Percentiles rank a stretch among this genome's conserved stretches.
Conservation (phyloP, 257 asterid genomes). For the Craterostigma plantagineum region DNA sequence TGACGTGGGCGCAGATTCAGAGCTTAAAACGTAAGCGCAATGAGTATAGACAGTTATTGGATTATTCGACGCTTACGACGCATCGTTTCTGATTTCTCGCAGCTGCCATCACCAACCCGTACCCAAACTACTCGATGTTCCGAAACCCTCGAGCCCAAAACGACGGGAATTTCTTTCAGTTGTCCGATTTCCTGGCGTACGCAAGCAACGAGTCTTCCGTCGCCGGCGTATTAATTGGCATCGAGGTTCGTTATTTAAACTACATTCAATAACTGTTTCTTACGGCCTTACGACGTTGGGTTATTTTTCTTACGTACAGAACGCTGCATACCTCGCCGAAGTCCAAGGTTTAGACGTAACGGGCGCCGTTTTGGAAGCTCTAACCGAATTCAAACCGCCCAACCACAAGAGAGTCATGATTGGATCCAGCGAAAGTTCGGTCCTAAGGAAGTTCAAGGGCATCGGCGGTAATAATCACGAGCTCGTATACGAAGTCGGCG, state of each 20-base stretch:
- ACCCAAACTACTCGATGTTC: constrained; percentile 8
- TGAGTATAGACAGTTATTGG: not conserved
- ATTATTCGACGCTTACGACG: not conserved
- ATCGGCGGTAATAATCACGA: constrained; percentile 24
- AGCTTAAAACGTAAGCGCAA: constrained; percentile 37
- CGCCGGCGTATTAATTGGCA: constrained; percentile 55
- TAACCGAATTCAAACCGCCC: constrained; percentile 32
- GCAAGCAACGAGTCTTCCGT: constrained; percentile 50
- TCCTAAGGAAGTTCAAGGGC: constrained; percentile 27
- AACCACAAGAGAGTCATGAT: constrained; percentile 46
- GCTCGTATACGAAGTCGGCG: constrained; percentile 40
- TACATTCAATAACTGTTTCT: not conserved
- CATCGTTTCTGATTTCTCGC: constrained; percentile 15
- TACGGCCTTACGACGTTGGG: not conserved
- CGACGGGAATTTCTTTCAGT: constrained; percentile 30
- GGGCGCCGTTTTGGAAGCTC: constrained; percentile 38
- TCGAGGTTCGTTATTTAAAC: constrained; percentile 62
- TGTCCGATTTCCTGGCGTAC: constrained; percentile 48
- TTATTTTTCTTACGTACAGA: constrained; percentile 20
- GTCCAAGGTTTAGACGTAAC: constrained; percentile 49
- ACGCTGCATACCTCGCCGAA: constrained; percentile 61
- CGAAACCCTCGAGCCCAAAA: constrained; percentile 44
- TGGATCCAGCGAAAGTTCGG: constrained; percentile 49
- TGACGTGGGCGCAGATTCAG: constrained; percentile 60
- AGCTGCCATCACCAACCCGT: constrained; percentile 54